Evolutionary conservation across 345 rosid genomes (phyloP).

Genomic region (Fremontodendron californicum): DNA sequence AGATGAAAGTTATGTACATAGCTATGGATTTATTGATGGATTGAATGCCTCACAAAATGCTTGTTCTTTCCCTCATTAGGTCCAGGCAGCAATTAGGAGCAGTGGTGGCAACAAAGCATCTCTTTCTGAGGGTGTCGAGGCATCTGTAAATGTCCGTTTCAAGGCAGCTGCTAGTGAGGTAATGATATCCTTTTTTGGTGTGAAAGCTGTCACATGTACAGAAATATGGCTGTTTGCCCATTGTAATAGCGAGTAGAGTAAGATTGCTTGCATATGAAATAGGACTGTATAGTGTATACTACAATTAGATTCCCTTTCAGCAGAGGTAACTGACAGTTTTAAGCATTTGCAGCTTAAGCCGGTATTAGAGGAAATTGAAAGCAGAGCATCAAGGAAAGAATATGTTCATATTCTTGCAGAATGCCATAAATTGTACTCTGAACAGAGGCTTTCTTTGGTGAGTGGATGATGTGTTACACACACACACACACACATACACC

Average conservation of each 20-base stretch:
- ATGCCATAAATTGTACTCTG: constrained; percentile 93
- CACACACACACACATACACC: not conserved
- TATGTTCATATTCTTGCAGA: constrained; percentile 77
- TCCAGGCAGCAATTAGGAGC: constrained; percentile 73
- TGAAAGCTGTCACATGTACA: constrained; percentile 3
- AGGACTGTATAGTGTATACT: not conserved
- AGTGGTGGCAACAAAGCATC: constrained; percentile 60
- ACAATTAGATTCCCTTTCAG: not conserved
- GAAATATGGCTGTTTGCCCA: not conserved
- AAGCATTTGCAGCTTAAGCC: constrained; percentile 76
- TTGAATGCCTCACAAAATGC: constrained; percentile 17
- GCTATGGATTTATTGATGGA: constrained; percentile 8
- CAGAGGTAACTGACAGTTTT: constrained; percentile 20
- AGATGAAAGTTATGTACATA: constrained; percentile 2
- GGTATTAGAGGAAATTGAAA: constrained; percentile 82
- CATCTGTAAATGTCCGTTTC: constrained; percentile 90
- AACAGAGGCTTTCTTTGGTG: constrained; percentile 87
- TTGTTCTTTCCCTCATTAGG: constrained; percentile 43
- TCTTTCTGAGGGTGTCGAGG: constrained; percentile 94
- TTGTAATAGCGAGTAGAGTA: not conserved
- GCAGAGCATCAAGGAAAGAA: constrained; percentile 89
- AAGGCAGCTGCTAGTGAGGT: constrained; percentile 99
- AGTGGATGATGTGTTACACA: constrained; percentile 23
- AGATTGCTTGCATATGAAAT: not conserved
- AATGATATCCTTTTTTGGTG: constrained; percentile 8